Conservation (phyloP, 2,329 filamentous ascomycete genomes). For the Scedosporium aurantiacum region DNA sequence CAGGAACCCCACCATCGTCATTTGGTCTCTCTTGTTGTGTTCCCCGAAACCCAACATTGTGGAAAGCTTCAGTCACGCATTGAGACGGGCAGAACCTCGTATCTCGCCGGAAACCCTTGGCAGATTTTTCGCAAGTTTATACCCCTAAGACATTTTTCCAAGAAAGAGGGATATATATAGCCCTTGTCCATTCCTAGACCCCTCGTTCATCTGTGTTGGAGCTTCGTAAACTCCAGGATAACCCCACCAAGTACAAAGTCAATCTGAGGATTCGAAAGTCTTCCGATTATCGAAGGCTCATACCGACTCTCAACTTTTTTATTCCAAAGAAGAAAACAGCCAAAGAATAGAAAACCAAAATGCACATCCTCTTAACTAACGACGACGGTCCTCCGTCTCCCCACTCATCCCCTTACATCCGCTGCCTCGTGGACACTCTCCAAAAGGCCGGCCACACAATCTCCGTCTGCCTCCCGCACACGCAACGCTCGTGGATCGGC, state of each 20-base stretch:
- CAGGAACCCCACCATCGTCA: slow-evolving; percentile 6
- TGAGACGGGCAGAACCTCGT: background rate
- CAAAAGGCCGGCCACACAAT: slow-evolving; percentile 72
- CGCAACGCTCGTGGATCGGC: slow-evolving; percentile 93
- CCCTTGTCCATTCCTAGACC: background rate
- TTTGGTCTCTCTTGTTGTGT: background rate
- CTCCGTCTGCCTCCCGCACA: slow-evolving; percentile 81
- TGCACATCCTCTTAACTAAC: slow-evolving; percentile 61
- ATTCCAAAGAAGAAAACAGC: background rate
- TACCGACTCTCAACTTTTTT: background rate
- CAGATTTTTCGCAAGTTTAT: too few relatives aligned
- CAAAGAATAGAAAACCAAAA: slow-evolving; percentile 17
- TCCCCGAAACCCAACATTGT: background rate
- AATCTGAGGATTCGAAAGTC: slow-evolving; percentile 1
- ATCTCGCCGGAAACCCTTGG: background rate
- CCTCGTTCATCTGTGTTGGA: background rate
- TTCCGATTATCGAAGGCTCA: background rate
- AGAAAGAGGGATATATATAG: background rate
- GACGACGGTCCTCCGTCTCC: slow-evolving; percentile 73
- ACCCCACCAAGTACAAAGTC: background rate
- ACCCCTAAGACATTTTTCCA: too few relatives aligned
- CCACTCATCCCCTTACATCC: slow-evolving; percentile 70
- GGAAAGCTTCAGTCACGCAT: background rate
- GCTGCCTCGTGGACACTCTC: slow-evolving; percentile 60
- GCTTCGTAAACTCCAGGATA: background rate